Evolutionary conservation across 768 basidiomycete genomes (phyloP).

Genomic region (Lactarius deliciosus): DNA sequence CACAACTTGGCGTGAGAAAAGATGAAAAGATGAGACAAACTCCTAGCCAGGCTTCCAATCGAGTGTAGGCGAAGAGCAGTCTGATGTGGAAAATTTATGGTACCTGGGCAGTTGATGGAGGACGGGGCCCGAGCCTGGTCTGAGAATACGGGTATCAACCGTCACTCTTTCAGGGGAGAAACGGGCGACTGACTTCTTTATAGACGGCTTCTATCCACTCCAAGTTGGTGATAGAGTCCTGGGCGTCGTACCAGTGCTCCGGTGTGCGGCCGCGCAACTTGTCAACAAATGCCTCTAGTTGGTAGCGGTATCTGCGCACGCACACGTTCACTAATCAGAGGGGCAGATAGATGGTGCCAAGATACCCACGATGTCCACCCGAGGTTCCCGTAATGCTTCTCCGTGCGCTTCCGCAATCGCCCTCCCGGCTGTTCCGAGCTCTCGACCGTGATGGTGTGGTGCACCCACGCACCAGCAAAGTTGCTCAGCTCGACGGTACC

Average conservation of each 20-base stretch:
- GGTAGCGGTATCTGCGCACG: slow-evolving; percentile 48
- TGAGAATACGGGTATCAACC: neutral
- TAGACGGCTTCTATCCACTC: slow-evolving; percentile 28
- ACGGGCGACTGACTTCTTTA: slow-evolving; percentile 20
- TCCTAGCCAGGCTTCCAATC: no score
- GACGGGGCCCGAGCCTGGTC: slow-evolving; percentile 20
- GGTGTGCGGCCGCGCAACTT: slow-evolving; percentile 44
- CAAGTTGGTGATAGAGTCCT: slow-evolving; percentile 25
- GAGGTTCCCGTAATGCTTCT: slow-evolving; percentile 49
- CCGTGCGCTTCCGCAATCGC: slow-evolving; percentile 36
- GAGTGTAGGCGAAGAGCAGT: no score
- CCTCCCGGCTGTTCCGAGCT: slow-evolving; percentile 28
- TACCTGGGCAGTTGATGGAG: slow-evolving; percentile 18
- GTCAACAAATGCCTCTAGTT: slow-evolving; percentile 58
- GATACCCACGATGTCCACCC: slow-evolving; percentile 46
- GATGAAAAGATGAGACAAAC: no score
- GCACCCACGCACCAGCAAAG: slow-evolving; percentile 43
- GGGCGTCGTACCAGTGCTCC: slow-evolving; percentile 40
- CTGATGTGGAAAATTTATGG: neutral
- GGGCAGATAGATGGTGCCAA: neutral
- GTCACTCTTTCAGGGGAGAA: neutral
- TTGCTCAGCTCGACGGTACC: slow-evolving; percentile 44
- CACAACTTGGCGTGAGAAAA: no score
- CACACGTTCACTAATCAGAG: neutral
- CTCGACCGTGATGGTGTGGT: slow-evolving; percentile 46